A percentile compares a stretch with the other conserved stretches of the same genome.
These are phyloP conservation scores for Castanea mollissima DNA, from an alignment of 306 rosid species.

Conservation along the genomic window DNA sequence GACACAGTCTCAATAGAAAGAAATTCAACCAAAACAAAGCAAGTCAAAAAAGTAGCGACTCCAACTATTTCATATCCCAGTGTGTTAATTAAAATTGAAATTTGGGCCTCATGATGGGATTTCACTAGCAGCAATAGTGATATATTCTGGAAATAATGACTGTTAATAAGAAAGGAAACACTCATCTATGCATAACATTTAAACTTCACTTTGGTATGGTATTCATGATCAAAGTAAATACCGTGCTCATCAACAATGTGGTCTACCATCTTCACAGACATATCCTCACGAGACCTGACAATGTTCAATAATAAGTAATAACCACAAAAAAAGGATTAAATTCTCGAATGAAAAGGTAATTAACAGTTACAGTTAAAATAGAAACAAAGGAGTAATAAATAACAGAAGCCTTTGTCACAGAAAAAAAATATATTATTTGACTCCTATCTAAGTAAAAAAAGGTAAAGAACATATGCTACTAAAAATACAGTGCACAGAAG, in stretches of 20 bases:
- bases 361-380: slow-evolving; percentile 1
- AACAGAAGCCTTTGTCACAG: background rate
- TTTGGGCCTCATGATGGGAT: slow-evolving; percentile 15
- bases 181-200: background rate
- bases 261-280: slow-evolving; percentile 49
- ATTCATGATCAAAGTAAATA: slow-evolving; percentile 37
- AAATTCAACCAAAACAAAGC: background rate
- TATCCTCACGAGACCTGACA: slow-evolving; percentile 51
- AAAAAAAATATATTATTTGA: background rate
- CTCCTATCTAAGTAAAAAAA: background rate
- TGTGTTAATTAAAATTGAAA: background rate
- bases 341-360: slow-evolving; percentile 3
- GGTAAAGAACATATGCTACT: background rate
- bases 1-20: background rate
- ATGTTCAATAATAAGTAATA: background rate
- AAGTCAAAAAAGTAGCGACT: background rate
- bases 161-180: background rate
- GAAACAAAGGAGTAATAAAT: background rate
- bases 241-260: slow-evolving; percentile 48
- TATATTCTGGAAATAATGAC: background rate
- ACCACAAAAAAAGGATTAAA: slow-evolving; percentile 7
- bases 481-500: background rate
- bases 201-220: slow-evolving; percentile 45
- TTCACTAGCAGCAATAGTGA: slow-evolving; percentile 1
- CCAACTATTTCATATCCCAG: background rate